Evolutionary conservation across 2,329 filamentous ascomycete species (phyloP), one percentile per base, ranked within the genome.

Genomic region (Drechslerella coelobrocha): DNA sequence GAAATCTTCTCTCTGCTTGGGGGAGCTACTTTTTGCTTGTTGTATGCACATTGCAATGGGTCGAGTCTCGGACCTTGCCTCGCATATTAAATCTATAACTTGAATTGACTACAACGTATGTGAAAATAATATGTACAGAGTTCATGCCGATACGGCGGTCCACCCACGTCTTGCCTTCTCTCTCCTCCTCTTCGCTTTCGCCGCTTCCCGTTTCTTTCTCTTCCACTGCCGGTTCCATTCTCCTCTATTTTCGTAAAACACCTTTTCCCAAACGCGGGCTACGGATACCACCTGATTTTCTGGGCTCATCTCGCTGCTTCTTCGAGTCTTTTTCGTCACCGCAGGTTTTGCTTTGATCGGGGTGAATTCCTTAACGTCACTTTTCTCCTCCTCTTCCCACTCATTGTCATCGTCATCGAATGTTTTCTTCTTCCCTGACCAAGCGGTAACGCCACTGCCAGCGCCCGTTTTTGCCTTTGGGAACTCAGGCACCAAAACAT

Each of bases 201-300:
- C 81, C 2, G 81, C 86, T 69, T 82, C 79, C 80, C 88, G 88
- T 73, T 85, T 82, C 61, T 87, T 81, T 77, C 82, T 84, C 80
- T 87, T 88, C 87, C 87, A 89, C 12, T 85, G 84, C 57, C 84
- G 79, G 76, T 88, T 89, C 57, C 88, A 79, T 39, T 89, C 84
- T 1, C 87, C 83, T 14, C 87, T 80, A 72, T 88, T 84, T 74
- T 88, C 84, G 83, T 86, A 89, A 78, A 89, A 89, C 82, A 85
- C 88, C 61, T 85, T 83, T 76, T 87, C 75, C 75, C 75, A 76
- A 0, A 68, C 43, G 19, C 73, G 68, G 10, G 27, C 23, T 59
- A 69, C n/a, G 3, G 65, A 47, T 24, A 69, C 26, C 2, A 26
- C 26, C 9, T 52, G 73, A 1, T 71, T 68, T 9, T 75, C 73